Conservation (phyloP, 345 rosid genomes). For the Mangifera indica region DNA sequence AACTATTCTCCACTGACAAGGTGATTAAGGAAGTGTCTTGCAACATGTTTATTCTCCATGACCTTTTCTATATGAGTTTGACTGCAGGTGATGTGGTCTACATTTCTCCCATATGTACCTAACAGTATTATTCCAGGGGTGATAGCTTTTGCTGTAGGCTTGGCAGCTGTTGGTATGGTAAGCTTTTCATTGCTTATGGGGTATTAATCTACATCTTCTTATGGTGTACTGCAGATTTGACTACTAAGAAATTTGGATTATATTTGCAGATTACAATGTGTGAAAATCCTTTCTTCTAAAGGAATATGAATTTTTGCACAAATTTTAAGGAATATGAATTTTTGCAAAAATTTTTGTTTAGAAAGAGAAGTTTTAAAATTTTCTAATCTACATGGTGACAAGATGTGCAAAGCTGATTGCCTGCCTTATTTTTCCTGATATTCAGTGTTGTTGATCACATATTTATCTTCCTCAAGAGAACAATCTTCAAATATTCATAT, state of each 20-base stretch:
- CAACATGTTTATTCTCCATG: not conserved
- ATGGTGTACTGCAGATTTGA: not conserved
- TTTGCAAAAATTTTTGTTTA: not conserved
- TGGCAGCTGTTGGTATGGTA: constrained; percentile 77
- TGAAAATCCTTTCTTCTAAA: not conserved
- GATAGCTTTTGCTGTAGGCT: constrained; percentile 53
- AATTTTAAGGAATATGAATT: too few relatives aligned
- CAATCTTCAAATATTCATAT: not conserved
- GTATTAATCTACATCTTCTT: constrained; percentile 7
- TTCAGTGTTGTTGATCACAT: not conserved
- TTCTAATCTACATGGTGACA: not conserved
- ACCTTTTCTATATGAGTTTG: constrained; percentile 3
- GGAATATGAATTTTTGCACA: not conserved
- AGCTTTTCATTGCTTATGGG: constrained; percentile 23
- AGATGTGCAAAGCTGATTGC: not conserved
- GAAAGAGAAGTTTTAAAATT: not conserved
- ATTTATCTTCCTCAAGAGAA: not conserved
- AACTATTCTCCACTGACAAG: not conserved
- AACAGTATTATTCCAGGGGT: constrained; percentile 64
- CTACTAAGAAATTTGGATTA: not conserved
- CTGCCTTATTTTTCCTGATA: not conserved
- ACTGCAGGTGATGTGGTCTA: constrained; percentile 87
- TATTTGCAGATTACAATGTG: not conserved
- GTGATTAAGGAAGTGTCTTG: not conserved
- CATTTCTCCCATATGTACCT: constrained; percentile 80